Conservation (phyloP, 2,329 filamentous ascomycete species). For the Pezicula rhizophila region DNA sequence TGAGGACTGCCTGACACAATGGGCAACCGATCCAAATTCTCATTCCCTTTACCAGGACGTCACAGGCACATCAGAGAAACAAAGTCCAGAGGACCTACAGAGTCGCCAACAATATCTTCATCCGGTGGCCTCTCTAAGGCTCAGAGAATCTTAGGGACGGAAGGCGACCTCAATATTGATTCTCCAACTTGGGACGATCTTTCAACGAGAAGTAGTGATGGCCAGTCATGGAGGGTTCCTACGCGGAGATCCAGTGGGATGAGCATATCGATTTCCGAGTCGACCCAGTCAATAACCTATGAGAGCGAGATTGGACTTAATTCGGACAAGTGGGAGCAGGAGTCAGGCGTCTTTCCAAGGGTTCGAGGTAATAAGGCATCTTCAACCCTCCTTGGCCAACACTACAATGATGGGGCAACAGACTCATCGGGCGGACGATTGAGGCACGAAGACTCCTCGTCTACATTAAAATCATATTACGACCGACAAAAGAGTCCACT, state of each 20-base stretch:
- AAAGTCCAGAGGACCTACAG: constrained; percentile 1
- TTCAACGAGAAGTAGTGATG: constrained; percentile 4
- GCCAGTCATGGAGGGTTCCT: constrained; percentile 19
- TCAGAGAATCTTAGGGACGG: constrained; percentile 25
- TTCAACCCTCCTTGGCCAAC: constrained; percentile 37
- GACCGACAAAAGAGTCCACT: constrained; percentile 35
- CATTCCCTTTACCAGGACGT: constrained; percentile 17
- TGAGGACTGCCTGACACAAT: constrained; percentile 5
- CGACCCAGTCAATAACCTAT: constrained; percentile 16
- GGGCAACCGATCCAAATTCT: constrained; percentile 18
- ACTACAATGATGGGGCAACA: constrained; percentile 28
- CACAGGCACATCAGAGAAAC: background rate
- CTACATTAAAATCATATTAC: constrained; percentile 40
- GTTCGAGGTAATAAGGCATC: constrained; percentile 35
- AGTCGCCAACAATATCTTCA: constrained; percentile 1
- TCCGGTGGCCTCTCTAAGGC: constrained; percentile 22
- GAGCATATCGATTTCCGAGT: constrained; percentile 32
- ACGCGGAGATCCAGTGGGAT: constrained; percentile 32
- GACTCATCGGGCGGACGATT: constrained; percentile 26
- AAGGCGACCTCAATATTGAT: constrained; percentile 41
- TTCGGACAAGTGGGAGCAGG: constrained; percentile 19
- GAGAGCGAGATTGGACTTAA: constrained; percentile 18
- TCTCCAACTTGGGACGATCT: constrained; percentile 17
- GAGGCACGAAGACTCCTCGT: constrained; percentile 33
- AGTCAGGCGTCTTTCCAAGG: constrained; percentile 19